Evolutionary conservation across 2,329 filamentous ascomycete genomes (phyloP).

Genomic region (Scedosporium dehoogii): DNA sequence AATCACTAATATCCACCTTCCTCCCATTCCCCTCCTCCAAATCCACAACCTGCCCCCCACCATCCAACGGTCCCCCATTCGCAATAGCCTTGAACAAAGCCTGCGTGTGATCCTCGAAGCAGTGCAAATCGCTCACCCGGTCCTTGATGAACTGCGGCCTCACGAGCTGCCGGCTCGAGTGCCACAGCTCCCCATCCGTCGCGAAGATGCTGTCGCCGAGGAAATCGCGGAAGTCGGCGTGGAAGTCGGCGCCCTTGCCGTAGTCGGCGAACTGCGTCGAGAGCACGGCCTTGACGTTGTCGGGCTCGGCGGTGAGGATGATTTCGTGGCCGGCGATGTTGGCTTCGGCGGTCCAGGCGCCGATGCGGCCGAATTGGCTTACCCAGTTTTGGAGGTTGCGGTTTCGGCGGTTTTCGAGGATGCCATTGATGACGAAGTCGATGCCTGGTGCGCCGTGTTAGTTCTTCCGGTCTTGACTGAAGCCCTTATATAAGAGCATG

Average conservation of each 20-base stretch:
- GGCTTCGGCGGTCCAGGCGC: constrained; percentile 50
- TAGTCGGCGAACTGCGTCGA: constrained; percentile 77
- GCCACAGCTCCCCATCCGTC: constrained; percentile 73
- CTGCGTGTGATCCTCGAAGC: constrained; percentile 71
- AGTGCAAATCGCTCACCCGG: constrained; percentile 69
- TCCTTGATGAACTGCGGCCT: constrained; percentile 81
- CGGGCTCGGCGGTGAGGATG: constrained; percentile 70
- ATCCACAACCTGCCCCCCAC: constrained; percentile 53
- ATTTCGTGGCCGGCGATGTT: constrained; percentile 46
- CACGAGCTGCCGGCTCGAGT: constrained; percentile 69
- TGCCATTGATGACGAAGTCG: constrained; percentile 50
- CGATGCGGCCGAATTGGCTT: constrained; percentile 31
- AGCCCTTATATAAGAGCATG: not conserved
- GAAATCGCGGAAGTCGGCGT: constrained; percentile 64
- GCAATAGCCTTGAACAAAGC: constrained; percentile 60
- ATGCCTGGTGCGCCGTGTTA: constrained; percentile 32
- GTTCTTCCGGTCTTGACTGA: not conserved
- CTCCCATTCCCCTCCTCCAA: constrained; percentile 48
- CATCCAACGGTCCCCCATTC: constrained; percentile 44
- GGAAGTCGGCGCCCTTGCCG: constrained; percentile 70
- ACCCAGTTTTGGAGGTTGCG: constrained; percentile 54
- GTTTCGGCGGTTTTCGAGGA: constrained; percentile 42
- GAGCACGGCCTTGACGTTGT: constrained; percentile 88
- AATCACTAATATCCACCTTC: constrained; percentile 55
- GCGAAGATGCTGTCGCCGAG: constrained; percentile 69